These are phyloP conservation scores for Nadsonia commutata DNA, from an alignment of 1,139 yeast genomes.

Conservation along the genomic window DNA sequence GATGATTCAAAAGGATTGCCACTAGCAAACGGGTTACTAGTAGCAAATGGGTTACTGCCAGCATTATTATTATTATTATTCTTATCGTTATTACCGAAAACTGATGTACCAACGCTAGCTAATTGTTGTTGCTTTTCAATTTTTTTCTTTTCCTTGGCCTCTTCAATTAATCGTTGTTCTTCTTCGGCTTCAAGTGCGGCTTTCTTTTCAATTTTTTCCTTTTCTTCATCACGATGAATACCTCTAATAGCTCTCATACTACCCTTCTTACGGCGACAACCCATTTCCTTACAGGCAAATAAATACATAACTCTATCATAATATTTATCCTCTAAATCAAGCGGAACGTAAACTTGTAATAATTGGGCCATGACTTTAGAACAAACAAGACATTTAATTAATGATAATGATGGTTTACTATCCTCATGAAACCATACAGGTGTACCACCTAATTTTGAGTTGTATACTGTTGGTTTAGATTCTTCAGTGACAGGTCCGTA, in stretches of 20 bases:
- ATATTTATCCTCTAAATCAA: slow-evolving; percentile 37
- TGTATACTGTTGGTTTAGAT: slow-evolving; percentile 1
- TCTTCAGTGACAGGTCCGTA: slow-evolving; percentile 4
- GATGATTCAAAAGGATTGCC: slow-evolving; percentile 1
- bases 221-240: slow-evolving; percentile 41
- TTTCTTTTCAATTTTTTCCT: slow-evolving; percentile 27
- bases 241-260: slow-evolving; percentile 65
- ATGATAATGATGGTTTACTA: slow-evolving; percentile 39
- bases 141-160: neutral
- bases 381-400: slow-evolving; percentile 54
- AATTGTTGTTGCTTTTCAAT: neutral
- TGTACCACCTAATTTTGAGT: slow-evolving; percentile 4
- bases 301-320: slow-evolving; percentile 75
- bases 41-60: neutral
- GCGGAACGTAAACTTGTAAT: slow-evolving; percentile 52
- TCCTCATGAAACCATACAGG: slow-evolving; percentile 35
- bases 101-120: neutral
- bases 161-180: neutral
- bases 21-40: neutral
- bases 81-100: neutral
- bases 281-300: slow-evolving; percentile 51
- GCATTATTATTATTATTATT: neutral
- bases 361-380: slow-evolving; percentile 45
- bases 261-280: slow-evolving; percentile 57
- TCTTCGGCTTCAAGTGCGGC: neutral